phyloP scores from a whole-genome alignment of 1,284 basidiomycete species.

The Vanrija pseudolonga region DNA sequence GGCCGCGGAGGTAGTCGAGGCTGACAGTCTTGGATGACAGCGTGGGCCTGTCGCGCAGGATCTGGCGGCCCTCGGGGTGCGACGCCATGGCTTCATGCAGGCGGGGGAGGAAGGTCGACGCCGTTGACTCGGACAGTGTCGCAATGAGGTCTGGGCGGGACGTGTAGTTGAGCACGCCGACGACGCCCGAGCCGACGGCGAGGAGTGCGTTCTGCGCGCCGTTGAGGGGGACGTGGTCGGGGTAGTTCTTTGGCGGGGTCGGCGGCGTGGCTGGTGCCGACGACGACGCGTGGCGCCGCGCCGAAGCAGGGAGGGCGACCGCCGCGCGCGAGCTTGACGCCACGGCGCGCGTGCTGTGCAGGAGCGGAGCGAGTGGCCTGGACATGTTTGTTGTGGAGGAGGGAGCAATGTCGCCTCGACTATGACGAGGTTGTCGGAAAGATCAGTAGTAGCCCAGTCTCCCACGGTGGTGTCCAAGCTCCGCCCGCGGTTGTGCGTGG shows the following conservation, averaged over 20 bases:
- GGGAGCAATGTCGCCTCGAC: too few species aligned
- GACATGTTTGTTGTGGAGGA: too few species aligned
- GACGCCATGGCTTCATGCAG: constrained; percentile 76
- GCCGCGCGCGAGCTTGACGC: too few species aligned
- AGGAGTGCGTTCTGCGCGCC: constrained; percentile 78
- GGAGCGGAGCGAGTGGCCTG: too few species aligned
- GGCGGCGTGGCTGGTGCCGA: not conserved
- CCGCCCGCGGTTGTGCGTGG: too few species aligned
- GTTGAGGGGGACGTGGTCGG: constrained; percentile 77
- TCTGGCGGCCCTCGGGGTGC: constrained; percentile 72
- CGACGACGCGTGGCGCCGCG: not conserved
- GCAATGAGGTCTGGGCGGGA: constrained; percentile 77
- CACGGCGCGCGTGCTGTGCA: too few species aligned
- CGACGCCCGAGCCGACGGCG: constrained; percentile 77
- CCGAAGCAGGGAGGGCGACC: too few species aligned
- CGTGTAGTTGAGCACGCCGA: constrained; percentile 75
- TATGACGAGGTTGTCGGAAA: too few species aligned
- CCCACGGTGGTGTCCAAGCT: too few species aligned
- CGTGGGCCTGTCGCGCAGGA: constrained; percentile 77
- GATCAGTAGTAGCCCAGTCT: too few species aligned
- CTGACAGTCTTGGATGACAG: constrained; percentile 75
- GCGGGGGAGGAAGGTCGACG: constrained; percentile 71
- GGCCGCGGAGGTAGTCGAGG: constrained; percentile 61
- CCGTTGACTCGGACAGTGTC: constrained; percentile 83
- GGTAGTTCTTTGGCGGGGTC: constrained; percentile 43